Evolutionary conservation across 768 basidiomycete species (phyloP).

Genomic region (Lactarius trivialis): DNA sequence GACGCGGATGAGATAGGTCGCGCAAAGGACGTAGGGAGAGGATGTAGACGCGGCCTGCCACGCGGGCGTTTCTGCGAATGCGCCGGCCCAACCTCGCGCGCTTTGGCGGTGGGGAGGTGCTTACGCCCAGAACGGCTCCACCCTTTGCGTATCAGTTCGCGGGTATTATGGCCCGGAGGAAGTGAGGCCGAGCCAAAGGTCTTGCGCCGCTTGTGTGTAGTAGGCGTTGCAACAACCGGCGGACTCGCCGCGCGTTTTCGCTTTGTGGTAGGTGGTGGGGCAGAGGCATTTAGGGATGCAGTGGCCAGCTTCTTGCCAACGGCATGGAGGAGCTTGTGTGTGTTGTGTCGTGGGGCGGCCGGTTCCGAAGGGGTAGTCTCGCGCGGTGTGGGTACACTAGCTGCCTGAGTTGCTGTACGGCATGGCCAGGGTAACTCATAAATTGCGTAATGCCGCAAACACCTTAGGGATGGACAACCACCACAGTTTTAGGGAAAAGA

Average conservation of each 20-base stretch:
- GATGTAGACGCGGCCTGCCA: slow-evolving; percentile 13
- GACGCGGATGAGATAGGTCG: neutral
- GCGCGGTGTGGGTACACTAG: slow-evolving; percentile 39
- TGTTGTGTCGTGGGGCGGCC: slow-evolving; percentile 40
- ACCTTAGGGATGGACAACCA: slow-evolving; percentile 37
- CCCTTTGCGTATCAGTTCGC: slow-evolving; percentile 25
- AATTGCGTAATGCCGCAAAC: slow-evolving; percentile 74
- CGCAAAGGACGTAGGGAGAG: slow-evolving; percentile 8
- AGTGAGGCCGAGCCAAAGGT: slow-evolving; percentile 17
- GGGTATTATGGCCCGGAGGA: slow-evolving; percentile 18
- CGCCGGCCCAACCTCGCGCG: slow-evolving; percentile 29
- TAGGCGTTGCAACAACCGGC: slow-evolving; percentile 23
- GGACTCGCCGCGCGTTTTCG: slow-evolving; percentile 21
- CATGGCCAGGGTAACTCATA: slow-evolving; percentile 68
- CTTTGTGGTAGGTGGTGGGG: slow-evolving; percentile 17
- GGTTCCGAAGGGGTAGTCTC: slow-evolving; percentile 34
- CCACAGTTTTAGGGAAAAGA: neutral
- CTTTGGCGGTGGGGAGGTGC: slow-evolving; percentile 30
- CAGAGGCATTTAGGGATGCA: slow-evolving; percentile 32
- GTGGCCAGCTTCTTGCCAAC: slow-evolving; percentile 47
- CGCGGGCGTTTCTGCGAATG: slow-evolving; percentile 21
- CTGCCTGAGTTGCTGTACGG: slow-evolving; percentile 45
- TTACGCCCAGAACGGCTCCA: slow-evolving; percentile 30
- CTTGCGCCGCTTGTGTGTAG: slow-evolving; percentile 46
- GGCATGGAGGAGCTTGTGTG: slow-evolving; percentile 43